Evolutionary conservation across 78 protist genomes (phyloP).

Genomic region (Goniomonas avonlea): DNA sequence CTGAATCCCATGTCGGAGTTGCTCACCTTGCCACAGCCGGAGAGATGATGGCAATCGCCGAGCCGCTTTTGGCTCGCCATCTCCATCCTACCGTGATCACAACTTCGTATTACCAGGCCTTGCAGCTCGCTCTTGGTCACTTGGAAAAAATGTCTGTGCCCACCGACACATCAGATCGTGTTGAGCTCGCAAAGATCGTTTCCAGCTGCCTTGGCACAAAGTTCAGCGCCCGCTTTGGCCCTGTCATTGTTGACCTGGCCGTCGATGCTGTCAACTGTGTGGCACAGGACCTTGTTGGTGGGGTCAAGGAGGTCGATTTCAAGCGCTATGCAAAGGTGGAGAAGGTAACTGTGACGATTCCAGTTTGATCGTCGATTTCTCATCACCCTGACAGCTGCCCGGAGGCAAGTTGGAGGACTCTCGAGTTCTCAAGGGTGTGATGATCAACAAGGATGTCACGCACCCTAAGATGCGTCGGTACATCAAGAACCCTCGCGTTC

Average conservation of each 20-base stretch:
- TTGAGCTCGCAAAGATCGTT: conserved; percentile 52
- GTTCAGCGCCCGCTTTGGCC: conserved; percentile 66
- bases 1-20: background rate
- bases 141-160: conserved; percentile 70
- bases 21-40: conserved; percentile 47
- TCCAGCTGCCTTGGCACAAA: conserved; percentile 78
- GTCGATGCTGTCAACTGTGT: conserved; percentile 89
- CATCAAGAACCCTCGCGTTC: conserved; percentile 92
- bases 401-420: conserved; percentile 93
- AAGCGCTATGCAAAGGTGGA: conserved; percentile 91
- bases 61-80: conserved; percentile 72
- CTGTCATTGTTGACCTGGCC: conserved; percentile 82
- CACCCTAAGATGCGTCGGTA: conserved; percentile 92
- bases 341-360: conserved; percentile 64
- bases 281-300: conserved; percentile 43
- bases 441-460: conserved; percentile 95
- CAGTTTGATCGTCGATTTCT: background rate
- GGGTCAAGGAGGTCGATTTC: conserved; percentile 83
- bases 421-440: conserved; percentile 87
- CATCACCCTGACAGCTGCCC: conserved; percentile 69
- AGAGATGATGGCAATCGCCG: conserved; percentile 76
- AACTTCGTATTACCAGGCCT: conserved; percentile 41
- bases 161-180: conserved; percentile 65
- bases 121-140: conserved; percentile 76
- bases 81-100: conserved; percentile 84